Conservation (phyloP, 2,329 filamentous ascomycete species). For the Ophidiomyces ophidiicola region DNA sequence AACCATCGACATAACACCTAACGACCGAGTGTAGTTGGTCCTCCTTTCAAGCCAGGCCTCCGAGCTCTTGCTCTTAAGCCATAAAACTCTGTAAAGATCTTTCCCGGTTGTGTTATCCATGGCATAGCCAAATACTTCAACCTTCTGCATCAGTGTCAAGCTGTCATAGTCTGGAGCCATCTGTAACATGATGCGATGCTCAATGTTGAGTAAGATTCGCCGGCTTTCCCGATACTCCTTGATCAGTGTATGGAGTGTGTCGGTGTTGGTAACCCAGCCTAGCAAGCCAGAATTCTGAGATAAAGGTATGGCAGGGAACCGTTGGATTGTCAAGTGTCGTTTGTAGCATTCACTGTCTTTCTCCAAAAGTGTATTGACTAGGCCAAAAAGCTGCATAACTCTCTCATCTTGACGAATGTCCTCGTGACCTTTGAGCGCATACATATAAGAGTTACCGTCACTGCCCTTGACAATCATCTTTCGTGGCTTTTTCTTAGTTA, state of each 20-base stretch:
- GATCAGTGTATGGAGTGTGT: conserved; percentile 92
- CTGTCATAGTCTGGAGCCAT: conserved; percentile 99
- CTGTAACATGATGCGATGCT: conserved; percentile 98
- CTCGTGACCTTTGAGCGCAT: conserved; percentile 94
- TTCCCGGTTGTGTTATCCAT: conserved; percentile 98
- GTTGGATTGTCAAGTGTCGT: conserved; percentile 88
- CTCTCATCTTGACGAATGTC: conserved; percentile 98
- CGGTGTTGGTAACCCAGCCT: conserved; percentile 94
- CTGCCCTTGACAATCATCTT: conserved; percentile 81
- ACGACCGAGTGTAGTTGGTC: conserved; percentile 95
- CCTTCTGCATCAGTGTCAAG: conserved; percentile 98
- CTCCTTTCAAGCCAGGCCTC: conserved; percentile 95
- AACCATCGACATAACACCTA: conserved; percentile 99
- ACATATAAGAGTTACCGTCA: conserved; percentile 77
- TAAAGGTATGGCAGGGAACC: conserved; percentile 90
- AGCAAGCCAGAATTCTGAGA: conserved; percentile 92
- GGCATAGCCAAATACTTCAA: conserved; percentile 97
- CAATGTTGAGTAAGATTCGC: conserved; percentile 96
- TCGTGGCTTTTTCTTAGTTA: conserved; percentile 88
- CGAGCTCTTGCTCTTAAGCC: conserved; percentile 97
- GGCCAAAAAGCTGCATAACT: conserved; percentile 97
- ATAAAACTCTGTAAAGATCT: conserved; percentile 92
- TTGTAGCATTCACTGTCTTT: conserved; percentile 96
- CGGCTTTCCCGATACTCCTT: conserved; percentile 93
- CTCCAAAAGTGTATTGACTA: conserved; percentile 88